Evolutionary conservation across 371 early-diverging fungal species (phyloP).

Genomic region (Phascolomyces articulosus): DNA sequence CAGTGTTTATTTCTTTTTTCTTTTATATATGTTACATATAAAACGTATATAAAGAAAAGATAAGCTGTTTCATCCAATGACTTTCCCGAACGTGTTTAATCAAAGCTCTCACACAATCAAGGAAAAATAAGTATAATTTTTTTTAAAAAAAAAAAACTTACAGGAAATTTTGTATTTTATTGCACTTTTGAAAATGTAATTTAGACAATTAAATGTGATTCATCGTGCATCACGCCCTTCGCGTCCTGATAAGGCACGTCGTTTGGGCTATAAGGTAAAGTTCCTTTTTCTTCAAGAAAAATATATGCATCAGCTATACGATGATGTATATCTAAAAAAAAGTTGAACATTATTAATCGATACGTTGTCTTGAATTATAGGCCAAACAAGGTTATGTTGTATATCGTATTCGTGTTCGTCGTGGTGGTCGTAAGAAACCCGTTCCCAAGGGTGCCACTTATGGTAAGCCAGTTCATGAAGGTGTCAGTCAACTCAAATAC

Average conservation of each 20-base stretch:
- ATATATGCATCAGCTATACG: no score
- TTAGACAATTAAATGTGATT: constrained; percentile 89
- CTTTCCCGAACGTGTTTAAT: not conserved
- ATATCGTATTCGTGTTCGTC: constrained; percentile 98
- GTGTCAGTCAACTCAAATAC: constrained; percentile 98
- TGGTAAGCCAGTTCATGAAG: constrained; percentile 98
- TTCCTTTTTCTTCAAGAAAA: not conserved
- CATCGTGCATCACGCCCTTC: constrained; percentile 98
- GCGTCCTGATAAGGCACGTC: constrained; percentile 99
- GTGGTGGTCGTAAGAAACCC: constrained; percentile 97
- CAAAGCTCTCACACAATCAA: constrained; percentile 12
- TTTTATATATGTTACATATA: not conserved
- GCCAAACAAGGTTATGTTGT: constrained; percentile 98
- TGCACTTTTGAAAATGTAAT: not conserved
- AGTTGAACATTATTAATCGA: no score
- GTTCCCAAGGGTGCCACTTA: constrained; percentile 97
- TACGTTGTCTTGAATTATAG: not conserved
- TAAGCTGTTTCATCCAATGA: constrained; percentile 10
- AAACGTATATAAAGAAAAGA: no score
- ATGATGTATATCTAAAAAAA: no score
- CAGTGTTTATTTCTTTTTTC: not conserved
- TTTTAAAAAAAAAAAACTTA: not conserved
- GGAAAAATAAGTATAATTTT: not conserved
- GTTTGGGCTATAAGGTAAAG: constrained; percentile 92
- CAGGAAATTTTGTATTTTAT: not conserved